Percentiles rank a stretch among this genome's conserved stretches.
Evolutionary conservation across 2,329 filamentous ascomycete genomes (phyloP).

Genomic region (Fusarium buharicum): DNA sequence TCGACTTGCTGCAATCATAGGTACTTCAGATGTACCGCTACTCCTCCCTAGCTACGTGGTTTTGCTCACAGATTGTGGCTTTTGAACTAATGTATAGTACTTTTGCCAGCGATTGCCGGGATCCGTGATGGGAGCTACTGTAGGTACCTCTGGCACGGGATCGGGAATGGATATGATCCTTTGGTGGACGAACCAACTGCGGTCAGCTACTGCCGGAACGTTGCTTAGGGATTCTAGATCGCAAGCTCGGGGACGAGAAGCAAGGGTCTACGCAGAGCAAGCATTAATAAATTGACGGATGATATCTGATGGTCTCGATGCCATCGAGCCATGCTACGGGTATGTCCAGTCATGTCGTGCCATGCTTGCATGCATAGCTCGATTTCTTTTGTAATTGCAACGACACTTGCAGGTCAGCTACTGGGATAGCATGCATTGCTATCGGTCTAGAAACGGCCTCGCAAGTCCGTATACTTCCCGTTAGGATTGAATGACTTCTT

Average conservation of each 20-base stretch:
- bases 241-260: constrained; percentile 3
- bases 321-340: constrained; percentile 33
- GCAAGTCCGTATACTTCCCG: constrained; percentile 11
- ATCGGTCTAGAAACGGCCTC: constrained; percentile 19
- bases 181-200: constrained; percentile 26
- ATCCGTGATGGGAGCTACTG: constrained; percentile 22
- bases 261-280: constrained; percentile 19
- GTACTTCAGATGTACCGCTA: background rate
- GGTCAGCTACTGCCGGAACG: constrained; percentile 11
- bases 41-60: background rate
- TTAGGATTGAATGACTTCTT: background rate
- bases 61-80: constrained; percentile 5
- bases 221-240: constrained; percentile 24
- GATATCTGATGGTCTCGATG: constrained; percentile 25
- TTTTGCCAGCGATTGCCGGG: constrained; percentile 1
- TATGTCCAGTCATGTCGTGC: constrained; percentile 36
- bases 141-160: constrained; percentile 16
- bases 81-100: background rate
- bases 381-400: constrained; percentile 18
- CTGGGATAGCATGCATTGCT: constrained; percentile 20
- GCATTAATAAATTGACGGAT: background rate
- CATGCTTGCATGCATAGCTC: constrained; percentile 38
- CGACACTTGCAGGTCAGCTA: constrained; percentile 18
- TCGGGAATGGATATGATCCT: constrained; percentile 11
- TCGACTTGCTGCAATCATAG: no score